These are phyloP conservation scores for Penicillium salamii DNA, from an alignment of 495 filamentous ascomycete species.

Conservation along the genomic window DNA sequence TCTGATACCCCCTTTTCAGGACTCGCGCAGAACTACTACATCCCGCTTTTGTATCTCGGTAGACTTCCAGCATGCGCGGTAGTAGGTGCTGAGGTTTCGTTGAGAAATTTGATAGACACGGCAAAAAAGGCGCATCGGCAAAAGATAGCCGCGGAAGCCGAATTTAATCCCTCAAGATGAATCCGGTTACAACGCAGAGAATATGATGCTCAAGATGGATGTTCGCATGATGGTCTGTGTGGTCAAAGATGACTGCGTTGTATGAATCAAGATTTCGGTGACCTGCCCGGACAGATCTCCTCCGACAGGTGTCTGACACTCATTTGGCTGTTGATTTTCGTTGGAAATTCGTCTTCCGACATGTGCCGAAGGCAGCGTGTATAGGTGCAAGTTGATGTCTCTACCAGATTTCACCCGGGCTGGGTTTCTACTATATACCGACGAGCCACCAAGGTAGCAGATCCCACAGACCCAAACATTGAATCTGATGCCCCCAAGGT, in stretches of 20 bases:
- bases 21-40: slow-evolving; percentile 1
- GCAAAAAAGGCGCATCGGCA: slow-evolving; percentile 11
- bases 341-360: background rate
- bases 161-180: slow-evolving; percentile 4
- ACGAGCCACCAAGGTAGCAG: slow-evolving; percentile 11
- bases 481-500: slow-evolving; percentile 28
- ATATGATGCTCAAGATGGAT: slow-evolving; percentile 1
- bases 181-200: background rate
- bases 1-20: background rate
- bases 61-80: background rate
- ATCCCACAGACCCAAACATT: slow-evolving; percentile 13
- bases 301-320: background rate
- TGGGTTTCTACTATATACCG: background rate
- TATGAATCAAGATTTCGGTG: background rate
- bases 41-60: slow-evolving; percentile 1
- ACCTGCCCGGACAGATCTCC: background rate
- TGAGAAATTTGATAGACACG: background rate
- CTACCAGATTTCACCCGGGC: background rate
- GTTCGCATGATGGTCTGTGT: slow-evolving; percentile 1
- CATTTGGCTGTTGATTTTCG: background rate
- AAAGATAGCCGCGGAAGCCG: slow-evolving; percentile 15
- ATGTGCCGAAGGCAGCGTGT: background rate
- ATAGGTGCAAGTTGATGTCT: background rate
- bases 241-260: slow-evolving; percentile 9
- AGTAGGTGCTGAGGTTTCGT: background rate